A percentile compares a stretch with the other conserved stretches of the same genome.
phyloP scores from a whole-genome alignment of 2,329 filamentous ascomycete species.

The Sarocladium kiliense region DNA sequence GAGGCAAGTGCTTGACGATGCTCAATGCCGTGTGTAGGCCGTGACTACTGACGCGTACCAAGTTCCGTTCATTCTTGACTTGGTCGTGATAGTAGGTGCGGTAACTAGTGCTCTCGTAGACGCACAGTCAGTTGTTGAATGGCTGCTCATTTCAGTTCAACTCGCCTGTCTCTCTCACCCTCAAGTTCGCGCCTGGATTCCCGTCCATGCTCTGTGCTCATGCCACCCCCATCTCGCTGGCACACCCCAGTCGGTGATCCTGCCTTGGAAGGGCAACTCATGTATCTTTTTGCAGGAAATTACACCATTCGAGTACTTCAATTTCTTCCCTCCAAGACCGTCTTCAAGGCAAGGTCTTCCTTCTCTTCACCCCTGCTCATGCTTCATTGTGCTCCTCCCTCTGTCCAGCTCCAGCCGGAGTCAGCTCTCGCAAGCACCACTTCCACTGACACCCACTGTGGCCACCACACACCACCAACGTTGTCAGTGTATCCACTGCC shows the following conservation, averaged over 20 bases:
- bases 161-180: neutral
- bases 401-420: neutral
- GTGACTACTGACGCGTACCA: neutral
- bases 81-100: no score
- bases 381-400: conserved; percentile 4
- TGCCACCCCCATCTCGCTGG: neutral
- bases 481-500: neutral
- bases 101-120: no score
- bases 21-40: neutral
- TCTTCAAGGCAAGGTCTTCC: no score
- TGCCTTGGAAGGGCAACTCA: neutral
- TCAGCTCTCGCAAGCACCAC: neutral
- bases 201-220: neutral
- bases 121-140: neutral
- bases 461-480: neutral
- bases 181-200: neutral
- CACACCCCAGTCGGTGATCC: neutral
- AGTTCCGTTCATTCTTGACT: neutral
- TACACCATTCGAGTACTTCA: neutral
- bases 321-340: neutral
- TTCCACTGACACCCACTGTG: neutral
- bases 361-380: neutral
- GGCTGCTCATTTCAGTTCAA: neutral
- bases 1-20: neutral
- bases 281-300: neutral